phyloP scores from a whole-genome alignment of 2,329 filamentous ascomycete species.

The Aspergillus sp. region DNA sequence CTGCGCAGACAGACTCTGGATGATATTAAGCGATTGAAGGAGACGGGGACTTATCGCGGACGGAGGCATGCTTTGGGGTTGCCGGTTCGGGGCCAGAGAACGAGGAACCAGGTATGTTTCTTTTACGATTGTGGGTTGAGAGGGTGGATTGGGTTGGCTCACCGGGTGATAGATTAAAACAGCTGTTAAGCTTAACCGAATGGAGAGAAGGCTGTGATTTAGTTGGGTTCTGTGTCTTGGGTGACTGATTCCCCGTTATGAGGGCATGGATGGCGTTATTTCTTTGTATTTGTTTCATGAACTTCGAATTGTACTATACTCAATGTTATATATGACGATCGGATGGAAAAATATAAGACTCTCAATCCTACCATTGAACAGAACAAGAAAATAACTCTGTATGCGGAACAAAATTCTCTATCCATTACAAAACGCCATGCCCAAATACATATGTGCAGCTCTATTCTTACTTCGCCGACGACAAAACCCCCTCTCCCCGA shows the following conservation, averaged over 20 bases:
- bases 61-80: slow-evolving; percentile 86
- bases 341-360: background rate
- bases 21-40: slow-evolving; percentile 77
- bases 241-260: slow-evolving; percentile 6
- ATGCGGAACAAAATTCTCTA: slow-evolving; percentile 18
- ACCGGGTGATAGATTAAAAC: slow-evolving; percentile 46
- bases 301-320: slow-evolving; percentile 13
- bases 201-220: slow-evolving; percentile 45
- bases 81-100: slow-evolving; percentile 85
- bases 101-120: slow-evolving; percentile 61
- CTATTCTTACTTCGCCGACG: slow-evolving; percentile 20
- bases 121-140: background rate
- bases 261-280: slow-evolving; percentile 16
- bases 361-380: background rate
- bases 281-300: slow-evolving; percentile 6
- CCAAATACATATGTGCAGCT: slow-evolving; percentile 20
- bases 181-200: slow-evolving; percentile 52
- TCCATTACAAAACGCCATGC: slow-evolving; percentile 22
- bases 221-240: slow-evolving; percentile 11
- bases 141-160: background rate
- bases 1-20: slow-evolving; percentile 69
- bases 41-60: slow-evolving; percentile 86
- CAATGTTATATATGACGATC: background rate
- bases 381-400: slow-evolving; percentile 3
- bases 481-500: slow-evolving; percentile 49